Base-by-base conservation (phyloP, 148 eudicot genomes). In the Drosera capensis region DNA sequence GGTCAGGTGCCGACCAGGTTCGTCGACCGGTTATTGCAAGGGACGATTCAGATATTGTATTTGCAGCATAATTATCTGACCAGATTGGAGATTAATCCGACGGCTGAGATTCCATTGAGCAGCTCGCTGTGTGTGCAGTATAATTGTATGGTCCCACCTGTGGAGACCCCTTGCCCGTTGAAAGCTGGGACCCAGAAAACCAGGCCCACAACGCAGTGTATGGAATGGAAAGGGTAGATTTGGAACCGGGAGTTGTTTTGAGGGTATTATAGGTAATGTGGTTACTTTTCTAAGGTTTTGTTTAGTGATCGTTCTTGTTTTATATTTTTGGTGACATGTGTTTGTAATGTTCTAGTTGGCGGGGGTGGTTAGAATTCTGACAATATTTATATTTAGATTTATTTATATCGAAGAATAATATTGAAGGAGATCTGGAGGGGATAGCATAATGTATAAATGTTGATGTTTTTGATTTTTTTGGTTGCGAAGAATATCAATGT, bases 81-180 rank as follows among this genome's bases (percentile, higher is more conserved):
- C 0, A 86, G 94, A 18, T 72, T 82, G 0, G 65, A 59, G 62
- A 75, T 87, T 0, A 72, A 77, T 66, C 94, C 79, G 25, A 72
- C 72, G 77, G 96, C 71, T 42, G 83, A 74, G 62, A 82, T 87
- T 72, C 94, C 94, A 0, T 7, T 82, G 28, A 79, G 75, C 40
- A 68, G 83, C 8, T 75, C 82, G 1, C 43, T 87, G 69, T 87
- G 96, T 30, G 67, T 87, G 59, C 76, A 77, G 74, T 87, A 87
- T 49, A 87, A 87, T 48, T 87, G 96, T 28, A 87, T 87, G 96
- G 85, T 79, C 49, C 80, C 77, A 35, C 96, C 96, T 5, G 65
- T 74, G 0, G 69, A 68, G 59, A 68, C 90, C 25, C 71, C 86
- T 7, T 87, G 96, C 52, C 96, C 96, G 36, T 59, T 74, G 60